These are phyloP conservation scores for Pyronema domesticum DNA, from an alignment of 495 filamentous ascomycete species.

Conservation along the genomic window DNA sequence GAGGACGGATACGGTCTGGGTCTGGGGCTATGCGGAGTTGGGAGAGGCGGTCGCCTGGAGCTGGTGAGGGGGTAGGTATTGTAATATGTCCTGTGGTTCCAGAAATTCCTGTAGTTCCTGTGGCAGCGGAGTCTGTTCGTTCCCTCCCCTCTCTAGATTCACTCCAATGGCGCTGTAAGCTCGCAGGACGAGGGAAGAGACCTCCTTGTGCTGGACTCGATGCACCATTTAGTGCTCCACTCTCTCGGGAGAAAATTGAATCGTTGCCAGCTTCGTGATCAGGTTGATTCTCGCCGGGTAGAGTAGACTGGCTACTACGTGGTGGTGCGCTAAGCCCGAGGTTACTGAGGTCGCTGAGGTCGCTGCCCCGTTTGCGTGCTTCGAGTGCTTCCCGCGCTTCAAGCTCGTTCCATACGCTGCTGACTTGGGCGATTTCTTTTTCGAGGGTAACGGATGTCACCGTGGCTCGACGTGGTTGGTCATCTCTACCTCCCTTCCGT, in stretches of 20 bases:
- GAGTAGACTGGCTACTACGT: constrained; percentile 18
- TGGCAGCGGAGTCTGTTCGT: too few relatives aligned
- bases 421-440: background rate
- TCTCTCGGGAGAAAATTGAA: constrained; percentile 13
- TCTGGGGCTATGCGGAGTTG: background rate
- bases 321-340: background rate
- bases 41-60: background rate
- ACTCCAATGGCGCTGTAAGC: constrained; percentile 21
- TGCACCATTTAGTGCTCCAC: background rate
- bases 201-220: constrained; percentile 9
- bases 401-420: background rate
- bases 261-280: constrained; percentile 10
- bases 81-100: too few relatives aligned
- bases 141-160: background rate
- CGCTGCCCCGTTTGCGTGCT: too few relatives aligned
- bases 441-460: constrained; percentile 17
- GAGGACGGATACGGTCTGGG: constrained; percentile 11
- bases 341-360: too few relatives aligned
- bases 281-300: constrained; percentile 6
- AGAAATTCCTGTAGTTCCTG: too few relatives aligned
- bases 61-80: background rate
- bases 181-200: constrained; percentile 23
- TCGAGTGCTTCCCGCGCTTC: background rate
- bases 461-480: constrained; percentile 15
- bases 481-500: background rate